Conservation (phyloP, 441 rosid species). For the Pelargonium cotyledonis region DNA sequence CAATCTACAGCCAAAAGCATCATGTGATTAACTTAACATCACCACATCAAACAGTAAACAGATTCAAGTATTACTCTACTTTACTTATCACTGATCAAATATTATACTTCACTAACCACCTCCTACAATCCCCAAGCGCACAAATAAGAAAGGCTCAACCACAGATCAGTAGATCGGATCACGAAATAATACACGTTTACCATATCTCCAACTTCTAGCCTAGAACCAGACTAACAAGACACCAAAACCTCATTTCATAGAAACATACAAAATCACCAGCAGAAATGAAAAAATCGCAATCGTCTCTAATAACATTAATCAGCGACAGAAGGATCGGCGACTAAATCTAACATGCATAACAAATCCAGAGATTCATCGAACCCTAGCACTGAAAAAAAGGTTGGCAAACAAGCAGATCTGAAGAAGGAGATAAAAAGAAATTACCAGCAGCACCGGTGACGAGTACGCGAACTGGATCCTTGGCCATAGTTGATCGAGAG, state of each 20-base stretch:
- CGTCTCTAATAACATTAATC: background rate
- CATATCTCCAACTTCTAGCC: background rate
- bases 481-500: slow-evolving; percentile 48
- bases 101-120: background rate
- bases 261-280: background rate
- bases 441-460: slow-evolving; percentile 92
- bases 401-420: slow-evolving; percentile 28
- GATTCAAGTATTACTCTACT: background rate
- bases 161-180: background rate
- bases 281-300: background rate
- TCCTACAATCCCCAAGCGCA: background rate
- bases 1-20: background rate
- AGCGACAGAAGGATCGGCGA: background rate
- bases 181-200: background rate
- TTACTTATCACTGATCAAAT: too few species aligned
- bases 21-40: background rate
- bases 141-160: background rate
- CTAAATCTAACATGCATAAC: background rate
- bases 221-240: background rate
- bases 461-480: slow-evolving; percentile 81
- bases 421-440: background rate
- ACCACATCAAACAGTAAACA: background rate
- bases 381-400: background rate
- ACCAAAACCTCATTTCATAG: background rate
- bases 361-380: background rate